Base-by-base conservation (phyloP, 2,329 filamentous ascomycete species). In the Chaetomium sp. region DNA sequence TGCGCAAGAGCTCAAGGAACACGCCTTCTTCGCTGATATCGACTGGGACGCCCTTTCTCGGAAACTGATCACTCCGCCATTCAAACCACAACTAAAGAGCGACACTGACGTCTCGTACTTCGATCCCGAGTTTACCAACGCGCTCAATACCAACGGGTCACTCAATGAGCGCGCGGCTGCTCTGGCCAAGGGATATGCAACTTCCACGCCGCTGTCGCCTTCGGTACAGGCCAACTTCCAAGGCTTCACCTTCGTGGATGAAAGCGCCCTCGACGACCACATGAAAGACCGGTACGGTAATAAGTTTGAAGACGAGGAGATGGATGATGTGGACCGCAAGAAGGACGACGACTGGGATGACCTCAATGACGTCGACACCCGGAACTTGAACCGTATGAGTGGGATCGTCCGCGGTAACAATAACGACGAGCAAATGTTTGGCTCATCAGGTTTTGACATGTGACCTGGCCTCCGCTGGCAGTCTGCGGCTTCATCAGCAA, bases 211-310 rank as follows among this genome's bases (percentile, higher is more conserved):
- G 0, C 77, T 99, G 32, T 96, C 91, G 11, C 94, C 94, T 0
- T 95, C 90, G 2, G 91, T 96, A 73, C 94, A 99, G 73, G 94
- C 92, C 60, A 96, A 97, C 68, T 99, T 99, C 77, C 89, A 94
- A 67, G 94, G 94, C 37, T 99, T 99, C 72, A 99, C 94, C 0
- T 99, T 95, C 70, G 94, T 97, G n/a, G 94, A 97, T 65, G 92
- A 97, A 74, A 96, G 89, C 67, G 89, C 89, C 1, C 85, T 99
- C 54, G 91, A 97, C 52, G 89, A 92, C 60, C 86, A 94, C 62
- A 91, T 89, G 83, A 72, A 74, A 55, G 77, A 77, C 58, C 73
- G 76, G 50, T 65, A 68, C 19, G 19, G 19, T 53, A 66, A 74
- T 53, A 74, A 63, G 44, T 62, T 79, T 51, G 76, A 81, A 48